phyloP scores from a whole-genome alignment of 2,329 filamentous ascomycete genomes.

The Ascosphaera pollenicola region DNA sequence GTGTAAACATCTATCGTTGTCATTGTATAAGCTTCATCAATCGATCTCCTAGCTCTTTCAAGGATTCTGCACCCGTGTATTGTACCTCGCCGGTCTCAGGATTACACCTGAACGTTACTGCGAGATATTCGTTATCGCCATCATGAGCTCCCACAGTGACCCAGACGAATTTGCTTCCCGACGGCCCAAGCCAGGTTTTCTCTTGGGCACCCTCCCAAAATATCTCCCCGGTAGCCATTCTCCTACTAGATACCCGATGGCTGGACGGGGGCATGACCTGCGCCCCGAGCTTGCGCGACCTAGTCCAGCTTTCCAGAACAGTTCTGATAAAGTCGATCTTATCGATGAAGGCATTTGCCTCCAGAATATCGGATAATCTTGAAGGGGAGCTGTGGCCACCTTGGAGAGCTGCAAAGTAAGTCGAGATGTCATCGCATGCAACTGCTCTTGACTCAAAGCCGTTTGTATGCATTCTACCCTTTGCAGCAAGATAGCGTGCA shows the following conservation, averaged over 20 bases:
- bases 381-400: conserved; percentile 10
- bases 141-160: conserved; percentile 26
- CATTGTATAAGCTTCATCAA: conserved; percentile 3
- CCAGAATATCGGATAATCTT: conserved; percentile 19
- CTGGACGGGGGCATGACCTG: not conserved
- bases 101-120: conserved; percentile 13
- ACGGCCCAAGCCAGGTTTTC: conserved; percentile 17
- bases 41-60: conserved; percentile 4
- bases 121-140: conserved; percentile 23
- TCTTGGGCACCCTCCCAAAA: conserved; percentile 22
- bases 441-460: conserved; percentile 21
- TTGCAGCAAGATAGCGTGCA: conserved; percentile 19
- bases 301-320: conserved; percentile 20
- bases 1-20: not conserved
- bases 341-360: conserved; percentile 22
- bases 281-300: conserved; percentile 16
- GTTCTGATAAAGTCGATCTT: conserved; percentile 21
- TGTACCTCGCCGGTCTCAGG: conserved; percentile 4
- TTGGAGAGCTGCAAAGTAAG: conserved; percentile 19
- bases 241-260: not conserved
- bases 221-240: conserved; percentile 9
- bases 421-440: conserved; percentile 19
- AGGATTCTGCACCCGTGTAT: conserved; percentile 3
- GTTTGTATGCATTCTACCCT: conserved; percentile 21
- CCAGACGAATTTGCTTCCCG: conserved; percentile 28